Conservation (phyloP, 176 grass and related monocot genomes). For the Neostapfia colusana region DNA sequence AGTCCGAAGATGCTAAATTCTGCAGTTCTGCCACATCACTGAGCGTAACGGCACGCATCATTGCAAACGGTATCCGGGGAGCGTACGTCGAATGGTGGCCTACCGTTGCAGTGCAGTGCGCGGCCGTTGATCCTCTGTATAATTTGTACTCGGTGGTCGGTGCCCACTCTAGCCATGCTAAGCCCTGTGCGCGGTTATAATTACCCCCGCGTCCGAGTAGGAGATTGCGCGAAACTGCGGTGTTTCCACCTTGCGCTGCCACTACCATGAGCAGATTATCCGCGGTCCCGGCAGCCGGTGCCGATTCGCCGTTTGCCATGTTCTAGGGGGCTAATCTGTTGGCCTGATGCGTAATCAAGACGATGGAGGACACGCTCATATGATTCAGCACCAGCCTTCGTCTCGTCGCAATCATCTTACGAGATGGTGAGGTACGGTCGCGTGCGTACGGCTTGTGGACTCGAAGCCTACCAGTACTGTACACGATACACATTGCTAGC, state of each 20-base stretch:
- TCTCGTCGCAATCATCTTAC: slow-evolving; percentile 27
- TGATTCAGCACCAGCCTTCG: neutral
- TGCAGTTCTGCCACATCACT: neutral
- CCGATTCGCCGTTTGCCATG: neutral
- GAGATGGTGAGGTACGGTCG: neutral
- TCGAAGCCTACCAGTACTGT: neutral
- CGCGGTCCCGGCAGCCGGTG: neutral
- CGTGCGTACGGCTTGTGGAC: neutral
- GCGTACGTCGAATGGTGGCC: neutral
- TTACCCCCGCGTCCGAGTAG: neutral
- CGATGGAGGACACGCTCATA: neutral
- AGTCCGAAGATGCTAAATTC: neutral
- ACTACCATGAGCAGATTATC: neutral
- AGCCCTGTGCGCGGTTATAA: neutral
- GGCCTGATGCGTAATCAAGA: neutral
- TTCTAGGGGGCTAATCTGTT: neutral
- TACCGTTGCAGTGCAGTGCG: neutral
- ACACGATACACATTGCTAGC: neutral
- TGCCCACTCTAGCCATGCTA: too few relatives aligned
- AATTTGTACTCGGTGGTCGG: neutral
- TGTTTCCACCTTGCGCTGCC: neutral
- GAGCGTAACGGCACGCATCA: neutral
- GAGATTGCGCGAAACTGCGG: neutral
- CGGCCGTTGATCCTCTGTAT: neutral
- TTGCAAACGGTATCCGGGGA: neutral